Evolutionary conservation across 768 basidiomycete species (phyloP), one percentile per base, ranked within the genome.

Genomic region (Amyloporia xantha): DNA sequence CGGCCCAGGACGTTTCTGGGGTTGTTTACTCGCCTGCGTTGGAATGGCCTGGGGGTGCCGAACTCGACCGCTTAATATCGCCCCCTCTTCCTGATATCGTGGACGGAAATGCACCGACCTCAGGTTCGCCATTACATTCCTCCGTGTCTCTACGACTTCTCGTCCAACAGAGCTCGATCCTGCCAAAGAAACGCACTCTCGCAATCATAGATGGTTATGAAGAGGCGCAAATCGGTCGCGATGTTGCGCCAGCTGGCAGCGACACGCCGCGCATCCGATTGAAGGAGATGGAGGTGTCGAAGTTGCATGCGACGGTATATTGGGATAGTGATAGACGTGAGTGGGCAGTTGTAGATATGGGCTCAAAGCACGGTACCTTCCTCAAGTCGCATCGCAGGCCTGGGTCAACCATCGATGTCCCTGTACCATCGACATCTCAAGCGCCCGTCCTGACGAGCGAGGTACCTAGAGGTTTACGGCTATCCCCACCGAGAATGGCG

Each of bases 281-380:
- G 28, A 88, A 85, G 65, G 88, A 91, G 67, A 84, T 92, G 81
- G 76, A 78, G 52, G 86, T 91, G 10, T 89, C 86, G 2, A 91
- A 91, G 65, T 54, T 84, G 46, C 90, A 92, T 59, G 83, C 86
- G 7, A 86, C 82, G 2, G 69, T 77, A 1, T 91, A 78, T 59
- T 89, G 82, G 82, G 82, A 89, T 60, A 67, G 68, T 27, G 62
- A 64, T 24, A 71, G 76, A 47, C 62, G 66, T 12, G 75, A 78
- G 49, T 91, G 88, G 88, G 74, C 77, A 2, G 67, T 87, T 25
- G 86, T 90, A 9, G 90, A 92, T 61, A 86, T 86, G 82, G 90
- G 86, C 9, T 87, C 85, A 45, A 84, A 81, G 63, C 90, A 92
- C 54, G 90, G 90, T 3, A 91, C 89, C 0, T 91, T 82, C 61